A percentile compares a stretch with the other conserved stretches of the same genome.
Conservation (phyloP, 768 basidiomycete genomes). For the Mycena latifolia region DNA sequence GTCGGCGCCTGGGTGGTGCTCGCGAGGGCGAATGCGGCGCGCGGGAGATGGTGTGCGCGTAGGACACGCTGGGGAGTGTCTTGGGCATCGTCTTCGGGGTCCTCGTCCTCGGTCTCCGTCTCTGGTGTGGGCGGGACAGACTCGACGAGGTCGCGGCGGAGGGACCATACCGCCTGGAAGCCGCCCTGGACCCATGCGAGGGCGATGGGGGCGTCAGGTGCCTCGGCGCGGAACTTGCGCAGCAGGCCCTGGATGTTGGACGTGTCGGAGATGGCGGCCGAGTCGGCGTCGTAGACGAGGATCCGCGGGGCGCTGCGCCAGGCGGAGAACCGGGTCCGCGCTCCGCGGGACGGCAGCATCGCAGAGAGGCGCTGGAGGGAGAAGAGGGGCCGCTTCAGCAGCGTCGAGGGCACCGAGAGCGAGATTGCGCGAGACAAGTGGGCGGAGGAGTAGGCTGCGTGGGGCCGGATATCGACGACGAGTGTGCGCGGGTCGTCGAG, state of each 20-base stretch:
- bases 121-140: constrained; percentile 62
- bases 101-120: constrained; percentile 60
- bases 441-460: constrained; percentile 75
- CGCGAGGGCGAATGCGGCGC: constrained; percentile 70
- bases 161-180: constrained; percentile 76
- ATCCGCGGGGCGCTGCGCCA: constrained; percentile 75
- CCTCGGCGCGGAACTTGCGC: constrained; percentile 75
- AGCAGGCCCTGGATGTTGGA: constrained; percentile 81
- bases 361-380: constrained; percentile 80
- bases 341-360: constrained; percentile 78
- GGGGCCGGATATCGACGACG: constrained; percentile 90
- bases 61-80: constrained; percentile 48
- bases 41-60: constrained; percentile 71
- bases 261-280: constrained; percentile 66
- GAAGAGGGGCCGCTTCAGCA: constrained; percentile 92
- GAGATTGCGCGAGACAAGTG: constrained; percentile 81
- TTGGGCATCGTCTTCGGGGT: constrained; percentile 27
- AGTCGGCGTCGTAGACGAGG: constrained; percentile 90
- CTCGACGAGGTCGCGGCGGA: constrained; percentile 65
- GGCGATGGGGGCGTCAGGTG: constrained; percentile 58
- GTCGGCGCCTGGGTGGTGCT: constrained; percentile 51
- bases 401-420: constrained; percentile 93
- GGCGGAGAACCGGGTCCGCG: constrained; percentile 68
- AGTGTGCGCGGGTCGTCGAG: constrained; percentile 59
- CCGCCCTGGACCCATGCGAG: constrained; percentile 89